Evolutionary conservation across 805 yeast species (phyloP).

Genomic region (Pichia deserticola): DNA sequence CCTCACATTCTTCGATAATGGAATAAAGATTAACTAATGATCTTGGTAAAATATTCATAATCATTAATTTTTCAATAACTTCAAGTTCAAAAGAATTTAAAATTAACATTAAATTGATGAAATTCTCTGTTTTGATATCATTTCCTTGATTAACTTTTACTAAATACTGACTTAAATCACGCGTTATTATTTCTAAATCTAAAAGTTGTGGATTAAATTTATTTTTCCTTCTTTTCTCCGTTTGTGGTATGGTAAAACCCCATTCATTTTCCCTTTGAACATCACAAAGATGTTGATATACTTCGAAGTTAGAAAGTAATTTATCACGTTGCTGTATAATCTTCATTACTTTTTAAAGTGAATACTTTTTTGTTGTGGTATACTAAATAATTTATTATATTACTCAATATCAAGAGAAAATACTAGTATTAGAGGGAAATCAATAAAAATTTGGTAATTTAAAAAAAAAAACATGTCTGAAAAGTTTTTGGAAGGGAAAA

Average conservation of each 20-base stretch:
- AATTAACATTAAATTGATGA: constrained; percentile 32
- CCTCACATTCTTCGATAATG: constrained; percentile 87
- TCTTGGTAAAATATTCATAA: constrained; percentile 73
- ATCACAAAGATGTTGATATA: constrained; percentile 43
- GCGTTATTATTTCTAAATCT: constrained; percentile 43
- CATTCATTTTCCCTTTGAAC: constrained; percentile 41
- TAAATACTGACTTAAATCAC: constrained; percentile 39
- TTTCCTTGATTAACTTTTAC: constrained; percentile 27
- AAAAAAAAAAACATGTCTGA: neutral
- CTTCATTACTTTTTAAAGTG: constrained; percentile 20
- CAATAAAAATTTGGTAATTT: no score
- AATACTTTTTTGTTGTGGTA: no score
- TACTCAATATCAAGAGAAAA: no score
- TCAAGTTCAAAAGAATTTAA: constrained; percentile 52
- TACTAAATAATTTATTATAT: no score
- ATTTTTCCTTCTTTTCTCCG: constrained; percentile 19
- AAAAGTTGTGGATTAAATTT: constrained; percentile 30
- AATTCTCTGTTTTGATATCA: constrained; percentile 21
- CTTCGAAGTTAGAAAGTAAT: constrained; percentile 61
- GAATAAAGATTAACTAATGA: constrained; percentile 73
- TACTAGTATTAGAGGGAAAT: no score
- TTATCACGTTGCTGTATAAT: constrained; percentile 46
- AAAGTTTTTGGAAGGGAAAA: no score
- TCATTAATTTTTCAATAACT: constrained; percentile 78
- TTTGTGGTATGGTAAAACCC: constrained; percentile 31